These are phyloP conservation scores for Ephemerocybe angulata DNA, from an alignment of 768 basidiomycete species.

Conservation along the genomic window DNA sequence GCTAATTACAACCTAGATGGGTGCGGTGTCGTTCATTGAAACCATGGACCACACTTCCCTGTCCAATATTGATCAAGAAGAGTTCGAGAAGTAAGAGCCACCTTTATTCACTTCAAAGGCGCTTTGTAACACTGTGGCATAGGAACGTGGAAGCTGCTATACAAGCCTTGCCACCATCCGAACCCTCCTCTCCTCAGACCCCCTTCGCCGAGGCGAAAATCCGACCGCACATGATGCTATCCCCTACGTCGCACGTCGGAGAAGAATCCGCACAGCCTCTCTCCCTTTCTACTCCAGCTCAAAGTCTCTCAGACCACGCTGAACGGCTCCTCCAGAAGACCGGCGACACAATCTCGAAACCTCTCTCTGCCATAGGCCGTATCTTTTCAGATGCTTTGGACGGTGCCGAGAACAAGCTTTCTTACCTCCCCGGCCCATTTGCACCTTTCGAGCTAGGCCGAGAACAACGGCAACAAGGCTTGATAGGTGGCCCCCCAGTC, in stretches of 20 bases:
- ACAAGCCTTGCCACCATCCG: slow-evolving; percentile 44
- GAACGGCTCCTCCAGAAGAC: slow-evolving; percentile 83
- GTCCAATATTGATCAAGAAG: slow-evolving; percentile 89
- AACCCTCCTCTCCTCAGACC: slow-evolving; percentile 32
- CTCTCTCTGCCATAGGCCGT: slow-evolving; percentile 82
- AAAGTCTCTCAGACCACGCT: slow-evolving; percentile 65
- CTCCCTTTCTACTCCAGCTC: slow-evolving; percentile 54
- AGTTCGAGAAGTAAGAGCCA: slow-evolving; percentile 72
- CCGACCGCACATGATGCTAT: slow-evolving; percentile 26
- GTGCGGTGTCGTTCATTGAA: slow-evolving; percentile 95
- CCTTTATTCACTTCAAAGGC: background rate
- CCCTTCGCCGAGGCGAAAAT: slow-evolving; percentile 26
- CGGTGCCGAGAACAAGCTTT: slow-evolving; percentile 59
- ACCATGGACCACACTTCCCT: slow-evolving; percentile 95
- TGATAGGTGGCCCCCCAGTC: slow-evolving; percentile 7
- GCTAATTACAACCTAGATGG: slow-evolving; percentile 56
- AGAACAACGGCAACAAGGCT: slow-evolving; percentile 41
- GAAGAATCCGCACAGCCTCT: slow-evolving; percentile 88
- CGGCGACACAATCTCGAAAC: slow-evolving; percentile 86
- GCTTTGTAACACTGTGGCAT: background rate
- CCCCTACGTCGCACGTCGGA: slow-evolving; percentile 73
- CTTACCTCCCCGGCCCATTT: slow-evolving; percentile 66
- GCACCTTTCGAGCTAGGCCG: slow-evolving; percentile 62
- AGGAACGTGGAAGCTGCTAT: slow-evolving; percentile 56
- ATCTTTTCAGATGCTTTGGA: slow-evolving; percentile 86